Conservation (phyloP, 2,329 filamentous ascomycete species). For the Colletotrichum sp. region DNA sequence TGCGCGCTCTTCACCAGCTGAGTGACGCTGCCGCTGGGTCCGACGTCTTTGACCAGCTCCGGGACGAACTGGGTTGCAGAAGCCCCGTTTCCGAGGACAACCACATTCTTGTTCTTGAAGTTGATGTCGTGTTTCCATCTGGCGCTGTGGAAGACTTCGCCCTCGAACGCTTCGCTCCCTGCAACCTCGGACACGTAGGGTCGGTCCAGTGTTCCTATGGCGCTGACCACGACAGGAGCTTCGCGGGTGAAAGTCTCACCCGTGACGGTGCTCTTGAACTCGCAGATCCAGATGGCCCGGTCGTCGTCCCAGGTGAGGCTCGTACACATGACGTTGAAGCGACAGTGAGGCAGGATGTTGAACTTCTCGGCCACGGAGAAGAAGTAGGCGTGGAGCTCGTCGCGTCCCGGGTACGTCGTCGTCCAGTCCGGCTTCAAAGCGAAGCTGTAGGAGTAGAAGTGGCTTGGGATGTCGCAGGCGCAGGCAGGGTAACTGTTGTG, state of each 20-base stretch:
- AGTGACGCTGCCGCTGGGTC: neutral
- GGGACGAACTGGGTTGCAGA: slow-evolving; percentile 54
- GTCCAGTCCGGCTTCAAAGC: slow-evolving; percentile 31
- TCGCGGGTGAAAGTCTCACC: neutral
- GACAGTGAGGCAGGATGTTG: slow-evolving; percentile 23
- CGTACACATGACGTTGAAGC: slow-evolving; percentile 19
- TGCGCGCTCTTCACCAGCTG: neutral
- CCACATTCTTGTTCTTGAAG: slow-evolving; percentile 35
- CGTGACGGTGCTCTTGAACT: neutral
- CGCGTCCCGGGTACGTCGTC: slow-evolving; percentile 28
- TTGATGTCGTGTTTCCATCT: neutral
- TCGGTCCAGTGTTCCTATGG: neutral
- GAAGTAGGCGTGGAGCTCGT: slow-evolving; percentile 30
- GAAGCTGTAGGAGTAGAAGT: slow-evolving; percentile 34
- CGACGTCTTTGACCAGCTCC: slow-evolving; percentile 33
- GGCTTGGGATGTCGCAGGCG: slow-evolving; percentile 13
- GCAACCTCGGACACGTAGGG: neutral
- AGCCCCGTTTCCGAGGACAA: slow-evolving; percentile 47
- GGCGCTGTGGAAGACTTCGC: neutral
- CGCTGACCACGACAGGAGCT: neutral
- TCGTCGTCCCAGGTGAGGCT: neutral
- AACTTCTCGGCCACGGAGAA: slow-evolving; percentile 24
- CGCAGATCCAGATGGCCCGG: neutral
- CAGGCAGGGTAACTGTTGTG: slow-evolving; percentile 22
- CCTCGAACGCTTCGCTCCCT: neutral